Conservation (phyloP, 108 stramenopile genomes). For the Chaetoceros tenuissimus region DNA sequence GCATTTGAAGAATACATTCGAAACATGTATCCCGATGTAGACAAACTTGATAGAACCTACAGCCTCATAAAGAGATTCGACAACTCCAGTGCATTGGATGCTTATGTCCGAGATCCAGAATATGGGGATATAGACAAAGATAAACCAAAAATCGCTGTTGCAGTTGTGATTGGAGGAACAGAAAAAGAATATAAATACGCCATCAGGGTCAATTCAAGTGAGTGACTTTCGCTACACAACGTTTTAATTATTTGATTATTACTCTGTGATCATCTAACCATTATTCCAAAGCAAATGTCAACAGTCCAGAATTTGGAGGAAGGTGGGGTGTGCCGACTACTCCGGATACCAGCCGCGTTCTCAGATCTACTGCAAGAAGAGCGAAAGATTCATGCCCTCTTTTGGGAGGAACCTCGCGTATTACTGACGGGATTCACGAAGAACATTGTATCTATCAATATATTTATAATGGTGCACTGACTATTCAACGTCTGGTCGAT, state of each 20-base stretch:
- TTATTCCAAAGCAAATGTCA: no score
- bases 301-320: slow-evolving; percentile 35
- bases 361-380: slow-evolving; percentile 34
- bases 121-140: slow-evolving; percentile 28
- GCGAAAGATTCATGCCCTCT: slow-evolving; percentile 33
- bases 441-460: slow-evolving; percentile 65
- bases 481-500: slow-evolving; percentile 58
- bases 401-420: slow-evolving; percentile 25
- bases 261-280: no score
- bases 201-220: slow-evolving; percentile 63
- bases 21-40: slow-evolving; percentile 39
- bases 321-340: slow-evolving; percentile 48
- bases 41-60: slow-evolving; percentile 16
- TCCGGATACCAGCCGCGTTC: slow-evolving; percentile 37
- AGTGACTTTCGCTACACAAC: no score
- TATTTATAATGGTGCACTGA: slow-evolving; percentile 62
- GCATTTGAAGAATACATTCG: slow-evolving; percentile 42
- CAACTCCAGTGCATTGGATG: slow-evolving; percentile 35
- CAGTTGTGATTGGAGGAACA: slow-evolving; percentile 36
- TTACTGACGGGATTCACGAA: slow-evolving; percentile 25
- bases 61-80: slow-evolving; percentile 53
- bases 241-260: no score
- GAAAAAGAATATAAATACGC: slow-evolving; percentile 45
- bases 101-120: slow-evolving; percentile 31
- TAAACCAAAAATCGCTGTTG: slow-evolving; percentile 52